phyloP scores from a whole-genome alignment of 768 basidiomycete species.

The Amanita subjunquillea region DNA sequence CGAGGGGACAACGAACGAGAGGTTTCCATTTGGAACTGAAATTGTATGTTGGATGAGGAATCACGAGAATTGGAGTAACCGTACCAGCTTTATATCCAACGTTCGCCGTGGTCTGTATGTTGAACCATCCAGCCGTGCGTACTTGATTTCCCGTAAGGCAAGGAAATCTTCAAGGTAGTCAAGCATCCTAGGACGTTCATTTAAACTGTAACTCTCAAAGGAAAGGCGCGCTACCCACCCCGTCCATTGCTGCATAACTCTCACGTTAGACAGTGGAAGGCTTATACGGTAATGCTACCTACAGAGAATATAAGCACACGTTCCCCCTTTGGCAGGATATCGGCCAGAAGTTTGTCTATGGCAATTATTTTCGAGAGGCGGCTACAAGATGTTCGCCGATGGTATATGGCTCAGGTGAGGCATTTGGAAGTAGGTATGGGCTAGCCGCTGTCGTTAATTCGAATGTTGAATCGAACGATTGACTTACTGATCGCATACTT shows the following conservation, averaged over 20 bases:
- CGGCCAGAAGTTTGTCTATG: slow-evolving; percentile 48
- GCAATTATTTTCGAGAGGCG: slow-evolving; percentile 45
- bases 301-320: slow-evolving; percentile 63
- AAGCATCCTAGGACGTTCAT: slow-evolving; percentile 38
- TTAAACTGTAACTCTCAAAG: neutral
- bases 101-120: slow-evolving; percentile 43
- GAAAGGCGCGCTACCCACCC: neutral
- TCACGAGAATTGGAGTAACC: slow-evolving; percentile 7
- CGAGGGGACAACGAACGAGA: slow-evolving; percentile 32
- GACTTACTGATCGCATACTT: slow-evolving; percentile 59
- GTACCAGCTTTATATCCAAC: slow-evolving; percentile 46
- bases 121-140: slow-evolving; percentile 50
- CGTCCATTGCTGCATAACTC: slow-evolving; percentile 44
- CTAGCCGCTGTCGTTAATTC: slow-evolving; percentile 14
- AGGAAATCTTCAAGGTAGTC: slow-evolving; percentile 63
- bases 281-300: slow-evolving; percentile 10
- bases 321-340: slow-evolving; percentile 49
- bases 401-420: slow-evolving; percentile 36
- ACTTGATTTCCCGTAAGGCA: slow-evolving; percentile 44
- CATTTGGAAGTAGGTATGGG: slow-evolving; percentile 42
- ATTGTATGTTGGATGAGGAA: neutral
- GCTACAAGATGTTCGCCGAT: slow-evolving; percentile 48
- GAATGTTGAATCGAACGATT: neutral
- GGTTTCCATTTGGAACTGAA: slow-evolving; percentile 46
- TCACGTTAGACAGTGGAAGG: neutral